phyloP scores from a whole-genome alignment of 2,329 filamentous ascomycete genomes.

The Fonsecaea pugnacius region DNA sequence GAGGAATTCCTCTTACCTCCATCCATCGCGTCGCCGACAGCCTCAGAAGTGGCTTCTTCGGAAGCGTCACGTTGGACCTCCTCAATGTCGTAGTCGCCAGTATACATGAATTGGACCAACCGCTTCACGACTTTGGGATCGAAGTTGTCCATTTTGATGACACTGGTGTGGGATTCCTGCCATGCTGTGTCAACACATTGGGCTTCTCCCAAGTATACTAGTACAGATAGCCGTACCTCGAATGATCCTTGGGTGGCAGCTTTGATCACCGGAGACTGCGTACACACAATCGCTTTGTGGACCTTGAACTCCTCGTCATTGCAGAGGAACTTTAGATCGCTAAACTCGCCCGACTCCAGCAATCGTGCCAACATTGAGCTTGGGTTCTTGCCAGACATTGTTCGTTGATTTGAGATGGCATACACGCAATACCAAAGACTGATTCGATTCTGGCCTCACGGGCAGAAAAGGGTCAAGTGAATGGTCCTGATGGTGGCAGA shows the following conservation, averaged over 20 bases:
- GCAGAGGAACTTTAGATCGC: conserved; percentile 4
- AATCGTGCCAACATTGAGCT: not conserved
- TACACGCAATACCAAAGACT: not conserved
- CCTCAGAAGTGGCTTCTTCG: not conserved
- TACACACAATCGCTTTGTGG: conserved; percentile 2
- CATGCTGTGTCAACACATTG: not conserved
- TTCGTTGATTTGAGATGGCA: not conserved
- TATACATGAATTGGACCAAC: not conserved
- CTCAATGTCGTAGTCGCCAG: not conserved
- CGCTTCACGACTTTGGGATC: not conserved
- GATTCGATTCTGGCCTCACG: too few relatives aligned
- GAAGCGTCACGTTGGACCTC: not conserved
- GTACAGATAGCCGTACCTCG: not conserved
- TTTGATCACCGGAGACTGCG: conserved; percentile 1
- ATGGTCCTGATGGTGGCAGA: too few relatives aligned
- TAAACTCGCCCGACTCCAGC: not conserved
- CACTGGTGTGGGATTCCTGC: not conserved
- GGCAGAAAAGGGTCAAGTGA: not conserved
- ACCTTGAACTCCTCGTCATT: conserved; percentile 9
- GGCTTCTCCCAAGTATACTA: too few relatives aligned
- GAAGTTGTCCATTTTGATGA: not conserved
- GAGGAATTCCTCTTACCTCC: not conserved
- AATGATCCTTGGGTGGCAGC: not conserved
- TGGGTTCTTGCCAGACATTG: not conserved
- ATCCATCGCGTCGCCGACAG: not conserved